Percentiles rank a stretch among this genome's conserved stretches.
These are phyloP conservation scores for Neovahlkampfia damariscottae DNA, from an alignment of 78 protist genomes.

Conservation along the genomic window DNA sequence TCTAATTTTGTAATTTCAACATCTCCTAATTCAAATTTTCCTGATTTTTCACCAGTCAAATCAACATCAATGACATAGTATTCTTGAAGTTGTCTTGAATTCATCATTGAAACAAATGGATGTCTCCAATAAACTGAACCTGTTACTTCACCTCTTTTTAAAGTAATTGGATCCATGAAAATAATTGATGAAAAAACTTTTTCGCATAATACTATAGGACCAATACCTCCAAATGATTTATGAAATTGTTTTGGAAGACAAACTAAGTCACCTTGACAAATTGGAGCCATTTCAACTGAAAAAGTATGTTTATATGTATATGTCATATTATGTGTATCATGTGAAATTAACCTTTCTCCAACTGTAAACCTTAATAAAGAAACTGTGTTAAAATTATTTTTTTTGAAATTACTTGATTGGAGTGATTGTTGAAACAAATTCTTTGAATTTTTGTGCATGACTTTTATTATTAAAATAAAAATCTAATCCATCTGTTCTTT, in stretches of 20 bases:
- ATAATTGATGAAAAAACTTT: slow-evolving; percentile 48
- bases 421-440: slow-evolving; percentile 55
- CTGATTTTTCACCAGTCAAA: background rate
- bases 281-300: slow-evolving; percentile 85
- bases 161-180: slow-evolving; percentile 78
- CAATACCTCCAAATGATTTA: slow-evolving; percentile 39
- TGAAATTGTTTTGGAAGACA: slow-evolving; percentile 69
- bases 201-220: slow-evolving; percentile 38
- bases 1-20: slow-evolving; percentile 40
- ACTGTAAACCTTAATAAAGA: no score
- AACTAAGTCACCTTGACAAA: slow-evolving; percentile 90
- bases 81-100: slow-evolving; percentile 41
- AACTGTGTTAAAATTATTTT: no score
- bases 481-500: slow-evolving; percentile 86
- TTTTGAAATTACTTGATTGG: slow-evolving; percentile 47
- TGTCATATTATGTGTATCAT: slow-evolving; percentile 75
- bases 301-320: slow-evolving; percentile 68
- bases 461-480: slow-evolving; percentile 64
- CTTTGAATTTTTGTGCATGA: slow-evolving; percentile 69
- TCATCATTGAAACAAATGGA: slow-evolving; percentile 54
- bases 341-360: slow-evolving; percentile 71
- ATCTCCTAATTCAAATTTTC: slow-evolving; percentile 49
- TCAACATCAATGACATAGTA: slow-evolving; percentile 69
- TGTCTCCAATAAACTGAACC: slow-evolving; percentile 44
- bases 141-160: slow-evolving; percentile 53